Evolutionary conservation across 2,329 filamentous ascomycete genomes (phyloP).

Genomic region (Sclerotinia minor): DNA sequence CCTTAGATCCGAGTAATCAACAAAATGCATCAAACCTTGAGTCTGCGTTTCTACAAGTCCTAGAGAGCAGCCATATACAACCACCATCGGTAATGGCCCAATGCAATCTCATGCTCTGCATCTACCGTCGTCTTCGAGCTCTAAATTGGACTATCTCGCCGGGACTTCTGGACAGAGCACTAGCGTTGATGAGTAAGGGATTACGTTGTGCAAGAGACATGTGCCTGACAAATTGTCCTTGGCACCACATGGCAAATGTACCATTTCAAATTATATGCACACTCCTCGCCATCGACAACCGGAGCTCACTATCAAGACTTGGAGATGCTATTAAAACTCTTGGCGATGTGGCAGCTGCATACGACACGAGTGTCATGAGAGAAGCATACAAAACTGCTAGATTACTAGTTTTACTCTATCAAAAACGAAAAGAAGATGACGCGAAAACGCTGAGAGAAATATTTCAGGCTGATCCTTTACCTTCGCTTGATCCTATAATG

Average conservation of each 20-base stretch:
- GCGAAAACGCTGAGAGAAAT: conserved; percentile 2
- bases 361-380: conserved; percentile 19
- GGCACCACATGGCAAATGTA: conserved; percentile 28
- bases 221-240: conserved; percentile 10
- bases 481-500: neutral
- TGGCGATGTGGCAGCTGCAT: conserved; percentile 13
- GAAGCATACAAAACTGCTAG: conserved; percentile 24
- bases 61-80: conserved; percentile 6
- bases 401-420: conserved; percentile 17
- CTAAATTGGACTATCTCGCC: neutral
- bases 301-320: conserved; percentile 18
- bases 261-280: conserved; percentile 28
- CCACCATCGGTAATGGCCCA: conserved; percentile 19
- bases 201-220: conserved; percentile 16
- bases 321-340: conserved; percentile 26
- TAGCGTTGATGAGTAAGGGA: neutral
- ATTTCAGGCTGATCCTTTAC: conserved; percentile 3
- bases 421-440: conserved; percentile 20
- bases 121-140: conserved; percentile 18
- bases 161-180: neutral
- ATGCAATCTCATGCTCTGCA: conserved; percentile 22
- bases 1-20: conserved; percentile 16
- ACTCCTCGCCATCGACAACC: conserved; percentile 27
- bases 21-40: conserved; percentile 3
- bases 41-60: conserved; percentile 4